These are phyloP conservation scores for Chrysosporium keratinophilum DNA, from an alignment of 2,329 filamentous ascomycete species.

Conservation along the genomic window DNA sequence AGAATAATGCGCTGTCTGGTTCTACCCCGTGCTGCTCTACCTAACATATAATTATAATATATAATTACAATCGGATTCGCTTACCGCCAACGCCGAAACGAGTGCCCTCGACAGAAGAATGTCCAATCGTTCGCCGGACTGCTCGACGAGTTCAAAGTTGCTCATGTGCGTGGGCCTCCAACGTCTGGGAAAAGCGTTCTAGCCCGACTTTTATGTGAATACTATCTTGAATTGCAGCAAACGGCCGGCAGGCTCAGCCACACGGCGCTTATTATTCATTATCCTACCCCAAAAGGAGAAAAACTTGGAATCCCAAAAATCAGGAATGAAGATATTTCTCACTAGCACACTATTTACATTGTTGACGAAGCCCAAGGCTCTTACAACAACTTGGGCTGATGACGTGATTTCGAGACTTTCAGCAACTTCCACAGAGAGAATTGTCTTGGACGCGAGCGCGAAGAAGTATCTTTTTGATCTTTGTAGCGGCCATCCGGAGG, in stretches of 20 bases:
- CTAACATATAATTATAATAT: too few species aligned
- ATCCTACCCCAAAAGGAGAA: too few species aligned
- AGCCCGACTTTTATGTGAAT: not conserved
- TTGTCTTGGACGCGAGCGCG: conserved; percentile 1
- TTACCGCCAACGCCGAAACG: too few species aligned
- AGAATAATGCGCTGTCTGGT: too few species aligned
- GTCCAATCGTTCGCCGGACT: conserved; percentile 2
- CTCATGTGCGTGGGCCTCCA: conserved; percentile 7
- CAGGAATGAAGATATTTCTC: too few species aligned
- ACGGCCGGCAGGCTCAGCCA: not conserved
- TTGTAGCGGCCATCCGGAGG: conserved; percentile 12
- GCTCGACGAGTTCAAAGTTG: not conserved
- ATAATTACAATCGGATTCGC: too few species aligned
- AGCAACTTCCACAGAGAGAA: too few species aligned
- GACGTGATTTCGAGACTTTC: not conserved
- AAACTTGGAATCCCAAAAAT: too few species aligned
- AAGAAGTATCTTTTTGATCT: not conserved
- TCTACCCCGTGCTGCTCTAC: too few species aligned
- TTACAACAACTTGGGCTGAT: not conserved
- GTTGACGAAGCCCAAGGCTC: too few species aligned
- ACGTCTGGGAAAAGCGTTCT: conserved; percentile 6
- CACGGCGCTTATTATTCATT: not conserved
- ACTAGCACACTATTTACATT: too few species aligned
- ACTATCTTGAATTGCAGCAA: not conserved
- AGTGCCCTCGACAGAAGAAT: not conserved